Evolutionary conservation across 2,329 filamentous ascomycete genomes (phyloP).

Genomic region (Botrytis medusae): DNA sequence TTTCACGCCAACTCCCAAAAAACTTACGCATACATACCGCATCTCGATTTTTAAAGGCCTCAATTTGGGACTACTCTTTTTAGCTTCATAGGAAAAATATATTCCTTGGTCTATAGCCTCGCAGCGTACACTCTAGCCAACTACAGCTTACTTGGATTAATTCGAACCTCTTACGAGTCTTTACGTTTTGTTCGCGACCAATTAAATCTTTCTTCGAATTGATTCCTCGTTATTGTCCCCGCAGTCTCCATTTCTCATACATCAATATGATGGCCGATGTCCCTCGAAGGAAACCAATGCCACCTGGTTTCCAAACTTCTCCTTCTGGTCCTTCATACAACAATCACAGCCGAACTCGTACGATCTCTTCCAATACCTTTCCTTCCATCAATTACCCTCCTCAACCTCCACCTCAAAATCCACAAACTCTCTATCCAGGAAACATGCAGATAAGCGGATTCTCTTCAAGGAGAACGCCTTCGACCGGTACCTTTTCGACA

Average conservation of each 20-base stretch:
- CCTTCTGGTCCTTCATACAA: conserved; percentile 28
- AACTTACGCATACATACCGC: neutral
- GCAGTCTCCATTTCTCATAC: conserved; percentile 2
- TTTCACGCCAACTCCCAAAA: neutral
- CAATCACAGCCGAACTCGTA: conserved; percentile 41
- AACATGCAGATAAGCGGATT: conserved; percentile 38
- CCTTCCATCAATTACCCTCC: conserved; percentile 30
- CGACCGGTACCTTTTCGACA: conserved; percentile 69
- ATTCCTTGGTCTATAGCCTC: conserved; percentile 13
- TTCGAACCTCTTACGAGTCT: conserved; percentile 6
- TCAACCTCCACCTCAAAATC: conserved; percentile 20
- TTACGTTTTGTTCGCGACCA: conserved; percentile 15
- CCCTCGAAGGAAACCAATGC: conserved; percentile 38
- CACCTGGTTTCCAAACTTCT: conserved; percentile 31
- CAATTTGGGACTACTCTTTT: neutral
- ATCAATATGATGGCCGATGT: conserved; percentile 37
- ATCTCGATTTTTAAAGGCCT: conserved; percentile 1
- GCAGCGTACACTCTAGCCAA: conserved; percentile 11
- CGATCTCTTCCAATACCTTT: conserved; percentile 41
- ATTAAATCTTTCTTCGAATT: neutral
- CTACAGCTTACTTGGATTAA: conserved; percentile 18
- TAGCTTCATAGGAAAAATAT: neutral
- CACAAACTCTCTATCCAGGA: conserved; percentile 11
- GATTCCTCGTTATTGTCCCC: conserved; percentile 12
- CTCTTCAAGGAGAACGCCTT: conserved; percentile 58